Conservation (phyloP, 2,329 filamentous ascomycete genomes). For the Curvularia eragrostidis region DNA sequence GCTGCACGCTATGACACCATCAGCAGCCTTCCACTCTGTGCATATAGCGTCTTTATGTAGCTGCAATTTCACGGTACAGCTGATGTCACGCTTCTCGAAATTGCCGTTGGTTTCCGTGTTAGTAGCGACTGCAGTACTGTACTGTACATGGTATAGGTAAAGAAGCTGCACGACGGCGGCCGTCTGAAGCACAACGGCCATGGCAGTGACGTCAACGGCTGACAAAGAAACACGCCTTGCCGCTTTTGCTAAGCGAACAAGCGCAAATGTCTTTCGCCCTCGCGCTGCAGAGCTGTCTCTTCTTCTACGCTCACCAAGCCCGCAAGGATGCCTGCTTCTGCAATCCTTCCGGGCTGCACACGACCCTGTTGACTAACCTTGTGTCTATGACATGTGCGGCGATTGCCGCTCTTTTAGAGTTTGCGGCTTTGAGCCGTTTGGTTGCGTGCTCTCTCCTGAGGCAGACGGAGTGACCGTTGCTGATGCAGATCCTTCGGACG, state of each 20-base stretch:
- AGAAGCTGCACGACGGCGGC: background rate
- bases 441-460: conserved; percentile 30
- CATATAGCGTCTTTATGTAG: background rate
- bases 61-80: background rate
- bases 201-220: conserved; percentile 12
- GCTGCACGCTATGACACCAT: background rate
- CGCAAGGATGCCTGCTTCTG: conserved; percentile 1
- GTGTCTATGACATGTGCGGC: background rate
- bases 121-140: conserved; percentile 4
- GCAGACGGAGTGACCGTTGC: conserved; percentile 25
- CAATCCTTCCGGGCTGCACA: conserved; percentile 5
- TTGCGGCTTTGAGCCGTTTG: conserved; percentile 33
- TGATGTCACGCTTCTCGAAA: conserved; percentile 3
- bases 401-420: conserved; percentile 23
- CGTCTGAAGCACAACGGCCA: background rate
- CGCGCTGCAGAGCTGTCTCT: conserved; percentile 10
- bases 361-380: background rate
- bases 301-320: conserved; percentile 7
- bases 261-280: conserved; percentile 13
- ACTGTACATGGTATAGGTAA: conserved; percentile 1
- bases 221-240: conserved; percentile 13
- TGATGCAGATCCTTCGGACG: conserved; percentile 19
- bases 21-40: background rate
- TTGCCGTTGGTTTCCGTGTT: background rate
- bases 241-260: conserved; percentile 14